Evolutionary conservation across 78 protist genomes (phyloP).

Genomic region (Chrysochromulina parva): DNA sequence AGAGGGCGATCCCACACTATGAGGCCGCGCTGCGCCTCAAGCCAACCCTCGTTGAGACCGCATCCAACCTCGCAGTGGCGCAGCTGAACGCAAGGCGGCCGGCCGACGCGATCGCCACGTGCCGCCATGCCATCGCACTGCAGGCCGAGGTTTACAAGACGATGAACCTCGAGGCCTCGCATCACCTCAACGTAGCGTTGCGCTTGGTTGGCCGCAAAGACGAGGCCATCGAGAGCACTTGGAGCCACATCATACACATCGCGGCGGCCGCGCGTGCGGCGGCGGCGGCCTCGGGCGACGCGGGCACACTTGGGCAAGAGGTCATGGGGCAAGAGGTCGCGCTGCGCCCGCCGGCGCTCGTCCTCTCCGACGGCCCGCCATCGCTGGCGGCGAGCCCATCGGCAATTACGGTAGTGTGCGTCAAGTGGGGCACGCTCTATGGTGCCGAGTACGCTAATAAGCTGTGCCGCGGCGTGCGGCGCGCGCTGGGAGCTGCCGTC

Average conservation of each 20-base stretch:
- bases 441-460: neutral
- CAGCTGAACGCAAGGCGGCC: neutral
- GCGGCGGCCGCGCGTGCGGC: neutral
- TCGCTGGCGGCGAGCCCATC: neutral
- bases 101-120: neutral
- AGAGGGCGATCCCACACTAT: neutral
- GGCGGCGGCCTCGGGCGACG: neutral
- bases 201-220: neutral
- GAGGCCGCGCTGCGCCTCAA: neutral
- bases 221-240: neutral
- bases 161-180: neutral
- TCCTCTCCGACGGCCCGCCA: neutral
- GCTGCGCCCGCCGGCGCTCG: neutral
- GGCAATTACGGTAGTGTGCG: neutral
- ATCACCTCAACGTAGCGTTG: neutral
- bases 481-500: no score
- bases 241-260: neutral
- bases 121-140: neutral
- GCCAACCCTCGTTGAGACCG: neutral
- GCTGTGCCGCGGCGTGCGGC: neutral
- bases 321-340: no score
- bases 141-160: neutral
- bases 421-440: slow-evolving; percentile 7
- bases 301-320: neutral
- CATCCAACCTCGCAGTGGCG: slow-evolving; percentile 1